These are phyloP conservation scores for Eutrema yunnanense DNA, from an alignment of 345 rosid genomes.

Conservation along the genomic window DNA sequence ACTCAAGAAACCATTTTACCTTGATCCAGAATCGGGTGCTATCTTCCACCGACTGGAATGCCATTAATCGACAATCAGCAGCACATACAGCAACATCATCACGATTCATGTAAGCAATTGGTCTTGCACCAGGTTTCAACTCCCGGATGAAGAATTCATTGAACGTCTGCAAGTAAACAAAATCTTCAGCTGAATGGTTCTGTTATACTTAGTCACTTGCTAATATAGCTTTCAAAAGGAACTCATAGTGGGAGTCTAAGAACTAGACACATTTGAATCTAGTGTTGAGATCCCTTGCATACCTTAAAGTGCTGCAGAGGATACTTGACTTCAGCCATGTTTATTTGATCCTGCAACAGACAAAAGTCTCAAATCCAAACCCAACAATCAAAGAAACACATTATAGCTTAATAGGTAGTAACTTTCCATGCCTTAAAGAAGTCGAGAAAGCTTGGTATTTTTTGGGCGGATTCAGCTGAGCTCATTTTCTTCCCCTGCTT, in stretches of 20 bases:
- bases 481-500: constrained; percentile 86
- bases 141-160: constrained; percentile 90
- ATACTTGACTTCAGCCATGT: constrained; percentile 80
- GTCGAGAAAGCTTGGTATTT: constrained; percentile 62
- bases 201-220: not conserved
- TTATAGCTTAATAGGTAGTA: not conserved
- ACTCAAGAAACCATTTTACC: constrained; percentile 34
- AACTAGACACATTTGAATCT: not conserved
- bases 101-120: constrained; percentile 45
- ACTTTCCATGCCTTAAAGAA: constrained; percentile 55
- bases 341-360: constrained; percentile 76
- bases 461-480: constrained; percentile 69
- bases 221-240: not conserved
- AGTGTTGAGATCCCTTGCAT: constrained; percentile 7
- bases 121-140: constrained; percentile 75
- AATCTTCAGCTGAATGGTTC: not conserved
- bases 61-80: constrained; percentile 88
- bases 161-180: constrained; percentile 54
- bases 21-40: constrained; percentile 83
- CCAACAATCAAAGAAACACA: not conserved
- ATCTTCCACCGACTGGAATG: constrained; percentile 62
- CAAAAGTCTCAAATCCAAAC: constrained; percentile 1
- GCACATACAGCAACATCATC: constrained; percentile 69
- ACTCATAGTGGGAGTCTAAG: not conserved
- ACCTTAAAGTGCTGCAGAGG: constrained; percentile 89